Percentiles rank a stretch among this genome's conserved stretches.
Evolutionary conservation across 768 basidiomycete species (phyloP).

Genomic region (Kwoniella heveanensis): DNA sequence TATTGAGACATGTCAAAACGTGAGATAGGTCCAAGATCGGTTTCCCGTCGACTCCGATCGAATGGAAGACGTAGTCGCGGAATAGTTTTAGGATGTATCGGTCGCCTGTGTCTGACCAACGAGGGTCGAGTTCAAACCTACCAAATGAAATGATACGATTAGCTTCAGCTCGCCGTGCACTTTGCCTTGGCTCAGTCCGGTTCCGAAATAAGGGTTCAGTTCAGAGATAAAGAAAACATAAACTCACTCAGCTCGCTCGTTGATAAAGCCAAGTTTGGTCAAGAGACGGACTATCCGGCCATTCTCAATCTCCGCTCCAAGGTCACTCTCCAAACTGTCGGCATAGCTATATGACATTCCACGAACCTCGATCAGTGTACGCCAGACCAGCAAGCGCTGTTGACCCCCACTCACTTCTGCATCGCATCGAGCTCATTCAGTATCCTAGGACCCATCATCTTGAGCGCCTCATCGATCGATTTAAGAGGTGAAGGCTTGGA

Average conservation of each 20-base stretch:
- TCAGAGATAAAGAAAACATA: too few species aligned
- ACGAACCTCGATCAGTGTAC: neutral
- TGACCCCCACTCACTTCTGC: constrained; percentile 64
- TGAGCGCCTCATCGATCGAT: constrained; percentile 77
- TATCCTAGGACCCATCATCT: constrained; percentile 72
- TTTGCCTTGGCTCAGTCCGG: too few species aligned
- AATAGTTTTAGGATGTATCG: constrained; percentile 97
- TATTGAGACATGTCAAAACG: constrained; percentile 89
- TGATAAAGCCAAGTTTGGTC: constrained; percentile 96
- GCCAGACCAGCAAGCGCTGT: neutral
- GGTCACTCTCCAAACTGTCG: constrained; percentile 79
- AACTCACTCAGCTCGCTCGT: constrained; percentile 95
- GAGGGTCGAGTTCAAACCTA: constrained; percentile 89
- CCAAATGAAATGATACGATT: neutral
- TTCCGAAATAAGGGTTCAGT: too few species aligned
- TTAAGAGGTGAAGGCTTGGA: constrained; percentile 68
- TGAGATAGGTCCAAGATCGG: constrained; percentile 88
- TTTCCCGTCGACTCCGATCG: constrained; percentile 85
- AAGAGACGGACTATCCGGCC: constrained; percentile 83
- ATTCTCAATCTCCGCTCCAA: constrained; percentile 89
- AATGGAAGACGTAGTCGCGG: constrained; percentile 97
- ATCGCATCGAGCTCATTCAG: constrained; percentile 80
- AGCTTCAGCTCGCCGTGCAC: constrained; percentile 2
- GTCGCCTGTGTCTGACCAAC: constrained; percentile 99
- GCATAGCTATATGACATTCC: constrained; percentile 64